These are phyloP conservation scores for Phaeosphaeria sp. DNA, from an alignment of 2,329 filamentous ascomycete genomes.

Conservation along the genomic window DNA sequence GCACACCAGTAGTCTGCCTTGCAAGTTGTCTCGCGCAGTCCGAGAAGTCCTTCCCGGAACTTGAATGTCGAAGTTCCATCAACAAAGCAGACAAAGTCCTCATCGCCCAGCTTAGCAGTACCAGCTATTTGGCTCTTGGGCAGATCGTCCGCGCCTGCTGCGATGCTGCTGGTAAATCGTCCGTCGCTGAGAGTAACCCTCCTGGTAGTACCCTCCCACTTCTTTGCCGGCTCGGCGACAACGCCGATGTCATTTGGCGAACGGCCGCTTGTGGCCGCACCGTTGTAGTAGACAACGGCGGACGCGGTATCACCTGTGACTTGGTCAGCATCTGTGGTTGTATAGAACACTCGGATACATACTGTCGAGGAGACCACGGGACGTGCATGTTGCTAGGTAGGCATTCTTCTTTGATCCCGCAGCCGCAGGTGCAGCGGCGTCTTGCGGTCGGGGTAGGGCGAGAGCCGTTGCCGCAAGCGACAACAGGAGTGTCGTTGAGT, in stretches of 20 bases:
- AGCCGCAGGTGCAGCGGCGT: background rate
- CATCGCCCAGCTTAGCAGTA: constrained; percentile 14
- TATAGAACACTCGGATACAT: background rate
- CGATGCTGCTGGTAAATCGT: constrained; percentile 14
- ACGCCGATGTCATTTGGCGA: constrained; percentile 9
- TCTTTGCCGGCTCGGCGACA: background rate
- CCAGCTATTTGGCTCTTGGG: constrained; percentile 20
- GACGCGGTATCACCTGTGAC: constrained; percentile 8
- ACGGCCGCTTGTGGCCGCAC: constrained; percentile 1
- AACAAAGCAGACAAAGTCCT: constrained; percentile 24
- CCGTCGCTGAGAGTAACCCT: background rate
- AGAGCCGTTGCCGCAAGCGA: background rate
- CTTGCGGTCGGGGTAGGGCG: constrained; percentile 2
- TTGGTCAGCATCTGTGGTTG: background rate
- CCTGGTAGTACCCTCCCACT: constrained; percentile 6
- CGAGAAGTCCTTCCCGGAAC: constrained; percentile 10
- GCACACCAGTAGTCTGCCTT: constrained; percentile 26
- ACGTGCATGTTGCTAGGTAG: constrained; percentile 22
- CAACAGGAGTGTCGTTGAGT: constrained; percentile 5
- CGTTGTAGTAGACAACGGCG: constrained; percentile 16
- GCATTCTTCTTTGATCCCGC: constrained; percentile 13
- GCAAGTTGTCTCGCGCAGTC: constrained; percentile 7
- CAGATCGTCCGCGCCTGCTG: constrained; percentile 11
- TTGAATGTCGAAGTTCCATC: constrained; percentile 19
- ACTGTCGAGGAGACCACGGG: constrained; percentile 7